Evolutionary conservation across 2,329 filamentous ascomycete species (phyloP), one percentile per base, ranked within the genome.

Genomic region (Cladophialophora psammophila): DNA sequence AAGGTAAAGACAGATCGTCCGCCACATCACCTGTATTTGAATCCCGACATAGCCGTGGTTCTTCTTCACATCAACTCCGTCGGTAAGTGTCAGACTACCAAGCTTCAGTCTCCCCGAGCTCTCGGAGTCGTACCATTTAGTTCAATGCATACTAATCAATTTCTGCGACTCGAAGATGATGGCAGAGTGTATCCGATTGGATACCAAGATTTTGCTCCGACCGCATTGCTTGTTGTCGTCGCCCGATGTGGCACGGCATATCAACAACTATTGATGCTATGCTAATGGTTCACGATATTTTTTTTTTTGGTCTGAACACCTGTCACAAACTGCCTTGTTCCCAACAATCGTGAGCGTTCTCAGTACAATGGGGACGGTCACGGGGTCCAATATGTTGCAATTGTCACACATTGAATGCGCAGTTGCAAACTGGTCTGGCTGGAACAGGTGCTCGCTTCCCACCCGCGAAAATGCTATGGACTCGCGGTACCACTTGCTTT

Each of bases 391-490:
- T 12, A 18, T 13, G 52, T 38, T 38, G 45, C 7, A 38, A 36
- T n/a, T 61, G 59, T 61, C 45, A 52, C 12, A 38, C 13, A 15
- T 40, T 12, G 48, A 52, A 61, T 26, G 34, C 26, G 9, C 18
- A 15, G 31, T 61, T 61, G 40, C 59, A 61, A 61, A 61, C 48
- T 32, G 48, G 45, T 15, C 59, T 61, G 59, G 59, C 45, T 53
- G 18, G 34, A 53, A 61, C 34, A 38, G 45, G 42, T 54, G 48
- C 48, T 9, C 13, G 32, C 31, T 61, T 53, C 45, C 59, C 32
- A 45, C 50, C 32, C 26, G 4, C 8, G 42, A 34, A 10, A 36
- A 53, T 50, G 32, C 32, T 34, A 53, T 61, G n/a, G n/a, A 9
- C 36, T 60, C 34, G 32, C 42, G 20, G 52, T 36, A 40, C 45